A percentile compares a stretch with the other conserved stretches of the same genome.
These are phyloP conservation scores for Candida ortonii DNA, from an alignment of 805 yeast genomes.

Conservation along the genomic window DNA sequence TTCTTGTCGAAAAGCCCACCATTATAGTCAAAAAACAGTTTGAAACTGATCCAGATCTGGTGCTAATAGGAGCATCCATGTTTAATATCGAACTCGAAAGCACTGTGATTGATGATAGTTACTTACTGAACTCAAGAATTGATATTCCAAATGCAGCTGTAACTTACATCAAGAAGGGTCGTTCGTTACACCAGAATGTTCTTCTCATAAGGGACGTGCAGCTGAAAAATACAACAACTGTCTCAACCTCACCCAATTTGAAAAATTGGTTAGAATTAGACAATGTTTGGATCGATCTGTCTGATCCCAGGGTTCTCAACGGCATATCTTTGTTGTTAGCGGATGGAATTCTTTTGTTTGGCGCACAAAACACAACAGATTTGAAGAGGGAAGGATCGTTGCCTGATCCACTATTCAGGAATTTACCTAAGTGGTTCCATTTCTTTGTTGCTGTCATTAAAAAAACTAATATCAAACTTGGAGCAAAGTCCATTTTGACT, in stretches of 20 bases:
- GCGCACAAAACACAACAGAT: background rate
- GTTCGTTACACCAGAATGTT: conserved; percentile 4
- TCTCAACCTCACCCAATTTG: conserved; percentile 15
- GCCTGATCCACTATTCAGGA: background rate
- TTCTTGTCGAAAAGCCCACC: conserved; percentile 29
- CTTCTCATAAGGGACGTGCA: conserved; percentile 16
- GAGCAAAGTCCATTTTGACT: conserved; percentile 23
- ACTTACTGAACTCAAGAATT: conserved; percentile 13
- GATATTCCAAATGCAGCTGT: conserved; percentile 23
- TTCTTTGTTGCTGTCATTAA: conserved; percentile 21
- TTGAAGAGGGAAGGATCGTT: background rate
- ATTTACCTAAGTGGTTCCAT: conserved; percentile 27
- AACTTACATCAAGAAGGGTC: conserved; percentile 19
- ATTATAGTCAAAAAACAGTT: conserved; percentile 21
- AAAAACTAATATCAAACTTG: conserved; percentile 12
- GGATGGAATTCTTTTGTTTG: conserved; percentile 1
- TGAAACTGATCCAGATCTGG: conserved; percentile 18
- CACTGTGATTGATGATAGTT: conserved; percentile 2
- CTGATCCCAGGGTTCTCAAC: conserved; percentile 28
- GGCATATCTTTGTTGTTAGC: conserved; percentile 24
- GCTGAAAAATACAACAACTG: conserved; percentile 26
- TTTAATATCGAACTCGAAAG: conserved; percentile 19
- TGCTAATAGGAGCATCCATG: conserved; percentile 23
- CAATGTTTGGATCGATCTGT: conserved; percentile 25
- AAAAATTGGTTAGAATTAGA: conserved; percentile 19